Evolutionary conservation across 768 basidiomycete genomes (phyloP), one percentile per base, ranked within the genome.

Genomic region (Peribolospora kevripleyi): DNA sequence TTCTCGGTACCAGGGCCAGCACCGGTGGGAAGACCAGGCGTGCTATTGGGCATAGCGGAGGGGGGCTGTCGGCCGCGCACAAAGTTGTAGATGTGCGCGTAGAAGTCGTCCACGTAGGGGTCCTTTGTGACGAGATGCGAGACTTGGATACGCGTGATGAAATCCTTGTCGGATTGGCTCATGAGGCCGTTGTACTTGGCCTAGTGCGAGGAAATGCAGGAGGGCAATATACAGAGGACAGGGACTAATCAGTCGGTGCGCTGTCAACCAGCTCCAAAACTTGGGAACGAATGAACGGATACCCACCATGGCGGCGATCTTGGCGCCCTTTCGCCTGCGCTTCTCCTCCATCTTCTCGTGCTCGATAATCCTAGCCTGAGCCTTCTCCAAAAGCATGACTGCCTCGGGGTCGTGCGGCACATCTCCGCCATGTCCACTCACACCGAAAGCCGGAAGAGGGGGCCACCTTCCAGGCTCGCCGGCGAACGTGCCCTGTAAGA

Each of bases 101-200:
- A 98, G 67, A 95, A 98, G 66, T 98, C 93, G 59, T 97, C 91
- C 41, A 84, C 79, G 67, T 91, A 97, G 0, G 93, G 93, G 69
- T 98, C 93, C 63, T 84, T 81, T 5, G 88, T 56, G 48, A 93
- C 88, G 46, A 97, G 81, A 64, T 97, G 93, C 2, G 91, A 95
- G 42, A 98, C 85, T 67, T 98, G 93, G 59, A 98, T 97, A 37
- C 93, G 80, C 42, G 93, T 97, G 69, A 98, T 97, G 65, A 97
- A 98, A 65, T 97, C 93, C 70, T 97, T 97, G 73, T 98, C 93
- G 8, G 84, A 88, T 68, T 88, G 86, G 3, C 86, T 87, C 87
- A 91, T 91, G 43, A 90, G 74, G 66, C 88, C 85, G 61, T 91
- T 91, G 64, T 88, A 88, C 57, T 84, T 79, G 57, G 87, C 77